These are phyloP conservation scores for Asclepias syriaca DNA, from an alignment of 257 asterid species.

Conservation along the genomic window DNA sequence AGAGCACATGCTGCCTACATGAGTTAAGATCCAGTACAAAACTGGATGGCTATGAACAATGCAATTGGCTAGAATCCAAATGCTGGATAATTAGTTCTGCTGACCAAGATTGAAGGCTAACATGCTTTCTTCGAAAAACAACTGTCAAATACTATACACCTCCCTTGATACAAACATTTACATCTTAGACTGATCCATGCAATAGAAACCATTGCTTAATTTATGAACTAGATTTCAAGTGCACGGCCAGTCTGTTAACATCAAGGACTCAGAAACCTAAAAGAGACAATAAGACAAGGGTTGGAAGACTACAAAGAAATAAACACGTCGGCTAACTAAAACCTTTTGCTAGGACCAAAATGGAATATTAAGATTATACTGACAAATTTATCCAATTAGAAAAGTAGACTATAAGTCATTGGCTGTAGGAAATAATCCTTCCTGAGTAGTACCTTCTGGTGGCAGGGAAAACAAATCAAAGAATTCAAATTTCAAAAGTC, in stretches of 20 bases:
- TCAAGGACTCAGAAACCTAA: neutral
- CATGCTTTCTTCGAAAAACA: neutral
- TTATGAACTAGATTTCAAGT: neutral
- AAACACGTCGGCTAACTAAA: too few relatives aligned
- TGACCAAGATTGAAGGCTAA: neutral
- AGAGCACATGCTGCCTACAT: neutral
- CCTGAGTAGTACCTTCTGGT: too few relatives aligned
- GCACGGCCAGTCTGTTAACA: neutral
- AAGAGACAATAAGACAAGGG: neutral
- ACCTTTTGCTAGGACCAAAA: too few relatives aligned
- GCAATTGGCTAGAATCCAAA: neutral
- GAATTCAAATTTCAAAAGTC: too few relatives aligned
- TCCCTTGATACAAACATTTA: neutral
- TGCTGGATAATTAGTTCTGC: neutral
- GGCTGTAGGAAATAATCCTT: too few relatives aligned
- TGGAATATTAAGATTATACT: too few relatives aligned
- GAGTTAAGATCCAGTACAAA: neutral
- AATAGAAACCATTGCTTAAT: neutral
- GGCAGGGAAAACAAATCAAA: too few relatives aligned
- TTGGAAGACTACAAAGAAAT: neutral
- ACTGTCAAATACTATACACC: neutral
- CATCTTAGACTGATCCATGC: neutral
- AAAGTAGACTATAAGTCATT: too few relatives aligned
- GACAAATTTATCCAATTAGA: too few relatives aligned
- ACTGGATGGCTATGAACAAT: neutral